phyloP scores from a whole-genome alignment of 2,329 filamentous ascomycete genomes.

The Epichloe hybrida region DNA sequence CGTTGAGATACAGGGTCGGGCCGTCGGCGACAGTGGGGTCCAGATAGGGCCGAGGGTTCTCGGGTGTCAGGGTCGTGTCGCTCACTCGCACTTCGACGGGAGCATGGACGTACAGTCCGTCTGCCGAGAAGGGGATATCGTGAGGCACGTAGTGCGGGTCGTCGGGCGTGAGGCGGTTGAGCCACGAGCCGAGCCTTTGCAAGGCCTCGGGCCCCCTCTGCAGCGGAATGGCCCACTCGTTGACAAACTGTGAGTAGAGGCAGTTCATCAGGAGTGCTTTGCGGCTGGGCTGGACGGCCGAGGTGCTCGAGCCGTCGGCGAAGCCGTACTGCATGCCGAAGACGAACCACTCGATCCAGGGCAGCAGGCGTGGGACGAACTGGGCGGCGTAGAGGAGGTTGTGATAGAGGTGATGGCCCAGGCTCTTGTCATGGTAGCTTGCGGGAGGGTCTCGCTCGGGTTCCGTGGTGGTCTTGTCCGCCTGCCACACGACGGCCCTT shows the following conservation, averaged over 20 bases:
- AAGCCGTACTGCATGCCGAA: slow-evolving; percentile 98
- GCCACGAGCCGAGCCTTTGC: slow-evolving; percentile 70
- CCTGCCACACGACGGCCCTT: slow-evolving; percentile 78
- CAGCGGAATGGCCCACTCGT: slow-evolving; percentile 92
- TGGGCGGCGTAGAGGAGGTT: slow-evolving; percentile 73
- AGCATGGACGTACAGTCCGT: slow-evolving; percentile 73
- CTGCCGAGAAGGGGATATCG: slow-evolving; percentile 67
- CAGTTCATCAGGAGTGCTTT: slow-evolving; percentile 89
- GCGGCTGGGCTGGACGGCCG: slow-evolving; percentile 68
- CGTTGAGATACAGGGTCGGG: slow-evolving; percentile 78
- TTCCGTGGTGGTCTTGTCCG: slow-evolving; percentile 51
- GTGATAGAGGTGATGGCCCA: slow-evolving; percentile 87
- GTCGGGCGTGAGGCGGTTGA: slow-evolving; percentile 48
- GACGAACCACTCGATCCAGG: slow-evolving; percentile 89
- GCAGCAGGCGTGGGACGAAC: slow-evolving; percentile 64
- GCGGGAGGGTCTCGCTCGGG: slow-evolving; percentile 43
- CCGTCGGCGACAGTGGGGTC: slow-evolving; percentile 57
- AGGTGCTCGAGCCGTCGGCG: slow-evolving; percentile 49
- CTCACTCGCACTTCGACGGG: slow-evolving; percentile 82
- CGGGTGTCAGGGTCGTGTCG: slow-evolving; percentile 41
- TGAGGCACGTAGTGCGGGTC: slow-evolving; percentile 52
- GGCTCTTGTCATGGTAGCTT: slow-evolving; percentile 66
- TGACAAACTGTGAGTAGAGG: slow-evolving; percentile 94
- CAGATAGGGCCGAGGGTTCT: slow-evolving; percentile 35
- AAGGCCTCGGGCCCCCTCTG: slow-evolving; percentile 78